A percentile compares a stretch with the other conserved stretches of the same genome.
Evolutionary conservation across 208 protist species (phyloP).

Genomic region (Trypanosomatidae sp.): DNA sequence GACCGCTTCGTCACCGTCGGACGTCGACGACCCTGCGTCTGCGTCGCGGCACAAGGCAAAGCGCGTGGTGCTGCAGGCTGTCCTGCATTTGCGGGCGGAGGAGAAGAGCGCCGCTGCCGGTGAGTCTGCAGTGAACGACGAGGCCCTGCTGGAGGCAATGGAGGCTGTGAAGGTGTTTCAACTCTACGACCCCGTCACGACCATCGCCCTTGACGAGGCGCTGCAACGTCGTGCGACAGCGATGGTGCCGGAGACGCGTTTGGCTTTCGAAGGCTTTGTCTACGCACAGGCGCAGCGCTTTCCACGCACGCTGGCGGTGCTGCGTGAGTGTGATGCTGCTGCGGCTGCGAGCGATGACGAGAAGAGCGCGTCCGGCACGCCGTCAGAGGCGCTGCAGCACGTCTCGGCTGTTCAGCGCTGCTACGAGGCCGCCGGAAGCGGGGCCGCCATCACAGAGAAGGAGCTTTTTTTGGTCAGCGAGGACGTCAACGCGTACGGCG

Average conservation of each 20-base stretch:
- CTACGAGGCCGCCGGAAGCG: no score
- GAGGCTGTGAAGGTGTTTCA: constrained; percentile 22
- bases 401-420: constrained; percentile 7
- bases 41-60: not conserved
- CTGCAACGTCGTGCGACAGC: not conserved
- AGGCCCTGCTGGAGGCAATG: constrained; percentile 8
- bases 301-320: constrained; percentile 11
- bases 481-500: constrained; percentile 6
- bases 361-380: not conserved
- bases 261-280: constrained; percentile 19
- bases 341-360: not conserved
- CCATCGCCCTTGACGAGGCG: constrained; percentile 14
- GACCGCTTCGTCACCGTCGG: not conserved
- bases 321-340: constrained; percentile 6
- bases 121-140: no score
- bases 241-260: not conserved
- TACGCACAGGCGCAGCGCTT: constrained; percentile 24
- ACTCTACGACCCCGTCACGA: constrained; percentile 24
- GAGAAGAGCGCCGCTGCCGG: no score
- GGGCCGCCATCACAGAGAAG: constrained; percentile 18
- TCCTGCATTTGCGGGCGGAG: constrained; percentile 12
- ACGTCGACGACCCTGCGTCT: no score
- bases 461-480: constrained; percentile 24
- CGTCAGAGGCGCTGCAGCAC: constrained; percentile 13
- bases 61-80: constrained; percentile 7